Evolutionary conservation across 2,329 filamentous ascomycete genomes (phyloP).

Genomic region (Magnaporthiopsis incrustans): DNA sequence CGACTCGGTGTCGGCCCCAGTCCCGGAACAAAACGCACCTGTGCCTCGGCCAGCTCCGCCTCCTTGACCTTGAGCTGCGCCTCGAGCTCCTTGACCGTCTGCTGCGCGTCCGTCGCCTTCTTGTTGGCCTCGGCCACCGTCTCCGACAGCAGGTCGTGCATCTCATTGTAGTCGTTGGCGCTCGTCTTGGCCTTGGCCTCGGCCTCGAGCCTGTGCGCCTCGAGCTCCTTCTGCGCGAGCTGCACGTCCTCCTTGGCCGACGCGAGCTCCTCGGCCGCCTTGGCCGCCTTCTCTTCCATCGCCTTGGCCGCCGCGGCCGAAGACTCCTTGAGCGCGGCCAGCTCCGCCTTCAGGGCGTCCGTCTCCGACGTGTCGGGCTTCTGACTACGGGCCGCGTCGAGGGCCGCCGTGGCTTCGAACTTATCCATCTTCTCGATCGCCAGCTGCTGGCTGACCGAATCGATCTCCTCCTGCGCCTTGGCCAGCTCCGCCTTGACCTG

Average conservation of each 20-base stretch:
- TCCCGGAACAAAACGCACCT: constrained; percentile 30
- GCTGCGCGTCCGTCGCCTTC: constrained; percentile 32
- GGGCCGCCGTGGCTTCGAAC: constrained; percentile 49
- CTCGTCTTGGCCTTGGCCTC: constrained; percentile 46
- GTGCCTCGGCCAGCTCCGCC: constrained; percentile 53
- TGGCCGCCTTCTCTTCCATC: constrained; percentile 27
- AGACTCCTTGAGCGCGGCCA: constrained; percentile 37
- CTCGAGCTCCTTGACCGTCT: constrained; percentile 40
- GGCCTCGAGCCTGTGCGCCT: constrained; percentile 41
- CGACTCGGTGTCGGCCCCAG: neutral
- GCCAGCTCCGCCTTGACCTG: constrained; percentile 32
- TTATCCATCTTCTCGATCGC: constrained; percentile 53
- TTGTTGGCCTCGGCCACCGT: constrained; percentile 51
- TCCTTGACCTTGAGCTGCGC: constrained; percentile 55
- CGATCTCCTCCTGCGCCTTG: constrained; percentile 38
- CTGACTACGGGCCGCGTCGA: constrained; percentile 48
- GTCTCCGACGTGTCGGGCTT: constrained; percentile 48
- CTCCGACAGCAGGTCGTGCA: constrained; percentile 54
- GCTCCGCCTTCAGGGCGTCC: constrained; percentile 43
- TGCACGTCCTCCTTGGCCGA: constrained; percentile 35
- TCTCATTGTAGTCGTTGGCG: constrained; percentile 52
- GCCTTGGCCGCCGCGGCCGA: constrained; percentile 22
- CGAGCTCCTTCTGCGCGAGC: constrained; percentile 43
- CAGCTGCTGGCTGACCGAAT: constrained; percentile 43
- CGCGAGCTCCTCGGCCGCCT: constrained; percentile 29